Evolutionary conservation across 352 stramenopile genomes (phyloP).

Genomic region (Blastocystis sp.): DNA sequence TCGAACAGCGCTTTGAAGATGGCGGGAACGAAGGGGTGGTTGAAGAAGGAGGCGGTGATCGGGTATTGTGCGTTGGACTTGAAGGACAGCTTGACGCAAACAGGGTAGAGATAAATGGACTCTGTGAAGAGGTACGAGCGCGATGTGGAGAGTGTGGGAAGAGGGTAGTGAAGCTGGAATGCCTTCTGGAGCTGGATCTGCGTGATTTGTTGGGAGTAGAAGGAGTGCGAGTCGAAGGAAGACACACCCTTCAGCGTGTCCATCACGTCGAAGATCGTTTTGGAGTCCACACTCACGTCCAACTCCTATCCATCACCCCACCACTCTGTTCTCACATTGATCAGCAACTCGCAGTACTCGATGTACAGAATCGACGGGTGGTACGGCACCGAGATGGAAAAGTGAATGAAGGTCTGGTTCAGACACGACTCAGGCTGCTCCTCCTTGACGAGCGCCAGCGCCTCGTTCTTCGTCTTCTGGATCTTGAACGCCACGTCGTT

Average conservation of each 20-base stretch:
- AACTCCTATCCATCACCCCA: constrained; percentile 15
- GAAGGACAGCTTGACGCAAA: constrained; percentile 35
- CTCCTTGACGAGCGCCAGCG: neutral
- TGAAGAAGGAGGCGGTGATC: constrained; percentile 33
- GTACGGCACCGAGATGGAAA: constrained; percentile 3
- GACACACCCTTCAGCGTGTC: constrained; percentile 21
- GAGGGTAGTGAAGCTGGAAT: neutral
- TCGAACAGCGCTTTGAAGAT: constrained; percentile 62
- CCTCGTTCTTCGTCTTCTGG: neutral
- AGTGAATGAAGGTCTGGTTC: constrained; percentile 14
- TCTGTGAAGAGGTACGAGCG: constrained; percentile 31
- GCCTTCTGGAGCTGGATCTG: constrained; percentile 3
- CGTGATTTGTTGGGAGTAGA: neutral
- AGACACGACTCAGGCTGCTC: neutral
- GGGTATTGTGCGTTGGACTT: constrained; percentile 35
- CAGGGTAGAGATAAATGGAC: neutral
- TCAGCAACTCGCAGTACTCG: constrained; percentile 29
- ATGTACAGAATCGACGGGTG: constrained; percentile 38
- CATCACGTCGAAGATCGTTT: constrained; percentile 1
- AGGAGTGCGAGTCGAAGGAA: neutral
- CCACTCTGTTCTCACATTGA: neutral
- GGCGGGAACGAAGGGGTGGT: constrained; percentile 22
- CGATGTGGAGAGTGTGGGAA: neutral
- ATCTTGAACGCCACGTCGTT: neutral
- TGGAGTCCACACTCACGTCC: constrained; percentile 55